phyloP scores from a whole-genome alignment of 1,284 basidiomycete species.

The Ustilago tritici region DNA sequence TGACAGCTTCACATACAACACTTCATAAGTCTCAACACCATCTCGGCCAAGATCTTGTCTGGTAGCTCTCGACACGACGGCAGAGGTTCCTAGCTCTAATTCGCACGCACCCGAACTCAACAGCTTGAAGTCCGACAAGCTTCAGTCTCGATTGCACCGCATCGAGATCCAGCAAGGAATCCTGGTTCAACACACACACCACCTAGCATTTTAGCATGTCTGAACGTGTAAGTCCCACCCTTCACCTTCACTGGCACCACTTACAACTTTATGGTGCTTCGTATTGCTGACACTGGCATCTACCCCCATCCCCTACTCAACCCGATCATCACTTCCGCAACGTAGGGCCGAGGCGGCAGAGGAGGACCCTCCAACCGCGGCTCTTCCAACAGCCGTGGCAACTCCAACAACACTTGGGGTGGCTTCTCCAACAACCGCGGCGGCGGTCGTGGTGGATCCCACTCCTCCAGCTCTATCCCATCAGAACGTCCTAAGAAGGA shows the following conservation, averaged over 20 bases:
- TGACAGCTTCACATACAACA: conserved; percentile 11
- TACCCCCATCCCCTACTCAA: not conserved
- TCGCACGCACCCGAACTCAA: not conserved
- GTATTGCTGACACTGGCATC: not conserved
- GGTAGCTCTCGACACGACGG: not conserved
- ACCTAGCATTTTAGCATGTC: conserved; percentile 21
- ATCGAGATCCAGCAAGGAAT: not conserved
- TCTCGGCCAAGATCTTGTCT: not conserved
- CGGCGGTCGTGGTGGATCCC: conserved; percentile 15
- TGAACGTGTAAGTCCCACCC: conserved; percentile 30
- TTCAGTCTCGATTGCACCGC: not conserved
- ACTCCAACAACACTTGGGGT: conserved; percentile 11
- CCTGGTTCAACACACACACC: not conserved
- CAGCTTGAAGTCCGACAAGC: not conserved
- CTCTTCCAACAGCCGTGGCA: conserved; percentile 17
- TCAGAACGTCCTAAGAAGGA: conserved; percentile 89
- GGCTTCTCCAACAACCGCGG: not conserved
- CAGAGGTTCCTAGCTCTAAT: not conserved
- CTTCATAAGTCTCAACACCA: not conserved
- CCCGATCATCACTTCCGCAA: not conserved
- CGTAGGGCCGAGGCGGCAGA: conserved; percentile 30
- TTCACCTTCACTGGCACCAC: not conserved
- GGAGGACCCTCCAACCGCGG: conserved; percentile 20
- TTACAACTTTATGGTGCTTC: too few relatives aligned
- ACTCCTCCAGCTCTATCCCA: conserved; percentile 15